phyloP scores from a whole-genome alignment of 805 yeast species.

The Kregervanrija delftensis region DNA sequence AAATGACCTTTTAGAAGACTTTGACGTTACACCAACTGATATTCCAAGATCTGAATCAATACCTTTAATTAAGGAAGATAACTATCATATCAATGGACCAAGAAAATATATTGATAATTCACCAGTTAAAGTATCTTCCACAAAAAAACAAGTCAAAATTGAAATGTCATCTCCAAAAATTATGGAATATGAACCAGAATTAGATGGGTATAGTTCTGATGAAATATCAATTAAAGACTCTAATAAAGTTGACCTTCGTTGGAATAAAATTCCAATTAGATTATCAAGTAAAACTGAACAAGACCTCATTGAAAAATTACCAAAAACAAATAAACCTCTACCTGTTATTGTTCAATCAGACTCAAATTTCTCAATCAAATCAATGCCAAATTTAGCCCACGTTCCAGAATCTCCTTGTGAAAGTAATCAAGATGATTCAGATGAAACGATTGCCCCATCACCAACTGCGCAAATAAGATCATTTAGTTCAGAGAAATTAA shows the following conservation, averaged over 20 bases:
- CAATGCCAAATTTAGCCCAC: constrained; percentile 25
- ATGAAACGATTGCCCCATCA: constrained; percentile 21
- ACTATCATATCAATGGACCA: no score
- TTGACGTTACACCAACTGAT: no score
- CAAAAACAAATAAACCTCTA: constrained; percentile 23
- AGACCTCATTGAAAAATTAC: constrained; percentile 2
- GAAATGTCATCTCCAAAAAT: no score
- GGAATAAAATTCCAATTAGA: constrained; percentile 21
- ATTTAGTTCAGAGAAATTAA: constrained; percentile 17
- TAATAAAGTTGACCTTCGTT: constrained; percentile 17
- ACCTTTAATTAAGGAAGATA: no score
- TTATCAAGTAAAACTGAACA: constrained; percentile 6
- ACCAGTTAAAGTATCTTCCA: no score
- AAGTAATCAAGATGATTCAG: constrained; percentile 22
- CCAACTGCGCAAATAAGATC: constrained; percentile 14
- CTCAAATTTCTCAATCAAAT: constrained; percentile 25
- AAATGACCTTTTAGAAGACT: neutral
- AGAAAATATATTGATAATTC: no score
- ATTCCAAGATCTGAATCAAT: no score
- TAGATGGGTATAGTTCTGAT: neutral
- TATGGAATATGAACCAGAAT: no score
- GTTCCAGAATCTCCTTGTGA: constrained; percentile 8
- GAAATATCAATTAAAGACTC: constrained; percentile 3
- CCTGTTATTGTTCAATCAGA: constrained; percentile 31
- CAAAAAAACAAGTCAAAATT: no score